Base-by-base conservation (phyloP, 2,329 filamentous ascomycete genomes). In the Chrysosporium keratinophilum region DNA sequence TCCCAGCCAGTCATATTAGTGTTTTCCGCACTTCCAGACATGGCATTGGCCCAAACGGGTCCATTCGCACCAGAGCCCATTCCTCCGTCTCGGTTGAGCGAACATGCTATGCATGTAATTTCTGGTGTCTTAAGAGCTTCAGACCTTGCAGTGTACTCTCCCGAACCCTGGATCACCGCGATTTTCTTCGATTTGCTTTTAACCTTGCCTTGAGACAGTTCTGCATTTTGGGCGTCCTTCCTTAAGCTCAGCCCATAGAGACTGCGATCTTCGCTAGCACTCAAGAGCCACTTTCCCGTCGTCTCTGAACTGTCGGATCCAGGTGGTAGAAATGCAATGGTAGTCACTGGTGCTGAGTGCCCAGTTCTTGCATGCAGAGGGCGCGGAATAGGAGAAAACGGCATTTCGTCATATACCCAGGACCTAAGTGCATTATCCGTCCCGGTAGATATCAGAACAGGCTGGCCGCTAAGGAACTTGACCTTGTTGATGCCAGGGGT, bases 161-260 rank as follows among this genome's bases (percentile, higher is more conserved):
- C 49, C 52, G 64, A 43, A 39, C 56, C 45, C 15, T 48, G 59
- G 1, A 58, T 54, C 14, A 57, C 57, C 9, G 45, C 44, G 10
- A 52, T 52, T 69, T 95, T 96, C 72, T 90, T 95, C 1, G 89
- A 87, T 70, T 89, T 94, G 67, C 87, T 89, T 59, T 87, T 84
- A 48, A 95, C 80, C 49, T 84, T 84, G 33, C 93, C 93, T 67
- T 98, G 94, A 43, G 89, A 96, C 37, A 98, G 74, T 69, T 98
- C 93, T 1, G 86, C 82, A 67, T 88, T 95, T 70, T 98, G 94
- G 1, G 89, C 90, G 67, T 98, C 93, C 50, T 88, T 86, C 42
- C 93, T 85, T 67, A 98, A 74, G 77, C 90, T 97, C 82, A 94
- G 95, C 1, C 87, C 91, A 91, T 93, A 97, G 1, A 98, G 76